Evolutionary conservation across 2,329 filamentous ascomycete genomes (phyloP), one percentile per base, ranked within the genome.

Genomic region (Epicoccum sorghinum): DNA sequence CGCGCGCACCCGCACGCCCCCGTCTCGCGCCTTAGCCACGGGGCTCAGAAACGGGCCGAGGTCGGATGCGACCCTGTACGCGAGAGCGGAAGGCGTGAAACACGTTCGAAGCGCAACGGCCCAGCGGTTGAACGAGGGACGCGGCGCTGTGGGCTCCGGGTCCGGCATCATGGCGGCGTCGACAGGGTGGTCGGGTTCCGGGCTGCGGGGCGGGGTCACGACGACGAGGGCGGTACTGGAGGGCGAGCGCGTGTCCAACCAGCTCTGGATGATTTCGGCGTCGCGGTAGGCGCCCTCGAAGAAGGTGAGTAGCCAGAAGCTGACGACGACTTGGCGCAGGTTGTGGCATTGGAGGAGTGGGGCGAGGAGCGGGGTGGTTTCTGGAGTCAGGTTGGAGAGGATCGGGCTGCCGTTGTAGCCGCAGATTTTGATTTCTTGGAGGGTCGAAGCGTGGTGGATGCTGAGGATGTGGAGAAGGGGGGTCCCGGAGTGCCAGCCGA

Each of bases 361-460:
- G 7, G 64, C 60, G 9, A 80, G 69, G 7, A 80, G 62, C 0
- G 73, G 69, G 0, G 58, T 60, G 0, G 76, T 77, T 41, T 78
- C 75, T 0, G 73, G 62, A 0, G 73, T 76, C 7, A 72, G 67
- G 4, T 66, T 40, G 4, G 74, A 75, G 27, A 80, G 70, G 1
- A 78, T 68, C 0, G 78, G 74, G 12, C 74, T 70, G 33, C 78
- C 78, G 44, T 74, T 74, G 62, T 78, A 80, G 30, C 78, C 79
- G 52, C 78, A 80, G 38, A 81, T 75, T 53, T 80, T 81, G 43
- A 81, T 72, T 57, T 80, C 78, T 18, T 70, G 71, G 12, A 80
- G 56, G 1, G 75, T 79, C 7, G 53, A 57, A 5, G 74, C 71
- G 53, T 79, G 76, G 53, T 74, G 72, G 0, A 74, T 65, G 6